phyloP scores from a whole-genome alignment of 768 basidiomycete genomes.

The Hygrocybe punicea region DNA sequence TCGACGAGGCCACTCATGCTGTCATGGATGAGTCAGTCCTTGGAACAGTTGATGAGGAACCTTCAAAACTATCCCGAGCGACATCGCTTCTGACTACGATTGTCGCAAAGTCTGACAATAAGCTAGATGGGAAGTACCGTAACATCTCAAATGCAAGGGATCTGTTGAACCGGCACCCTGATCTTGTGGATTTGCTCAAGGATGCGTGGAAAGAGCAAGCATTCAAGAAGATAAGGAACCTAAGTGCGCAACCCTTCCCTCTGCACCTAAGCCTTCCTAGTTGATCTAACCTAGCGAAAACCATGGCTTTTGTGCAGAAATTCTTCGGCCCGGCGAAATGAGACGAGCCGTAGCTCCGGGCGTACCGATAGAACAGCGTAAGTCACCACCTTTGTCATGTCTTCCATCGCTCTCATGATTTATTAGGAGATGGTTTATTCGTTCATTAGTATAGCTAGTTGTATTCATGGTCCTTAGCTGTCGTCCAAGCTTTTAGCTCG shows the following conservation, averaged over 20 bases:
- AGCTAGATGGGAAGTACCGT: neutral
- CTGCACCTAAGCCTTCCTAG: neutral
- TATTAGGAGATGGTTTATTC: neutral
- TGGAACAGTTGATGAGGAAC: neutral
- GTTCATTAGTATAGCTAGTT: neutral
- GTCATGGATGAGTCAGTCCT: neutral
- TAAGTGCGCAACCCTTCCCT: neutral
- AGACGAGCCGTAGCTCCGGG: neutral
- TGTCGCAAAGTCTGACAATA: neutral
- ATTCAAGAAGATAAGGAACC: neutral
- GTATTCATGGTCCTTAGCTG: neutral
- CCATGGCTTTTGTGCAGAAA: neutral
- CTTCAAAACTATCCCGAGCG: neutral
- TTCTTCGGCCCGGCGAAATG: neutral
- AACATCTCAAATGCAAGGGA: neutral
- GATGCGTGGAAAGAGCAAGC: neutral
- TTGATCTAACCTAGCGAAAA: neutral
- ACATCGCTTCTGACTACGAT: neutral
- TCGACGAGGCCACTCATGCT: neutral
- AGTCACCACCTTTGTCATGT: neutral
- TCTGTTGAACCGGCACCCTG: neutral
- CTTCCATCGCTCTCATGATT: neutral
- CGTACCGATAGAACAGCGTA: constrained; percentile 2
- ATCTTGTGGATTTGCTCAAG: neutral
- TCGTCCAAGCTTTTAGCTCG: constrained; percentile 1